These are phyloP conservation scores for Sinapis alba DNA, from an alignment of 441 rosid species.

Conservation along the genomic window DNA sequence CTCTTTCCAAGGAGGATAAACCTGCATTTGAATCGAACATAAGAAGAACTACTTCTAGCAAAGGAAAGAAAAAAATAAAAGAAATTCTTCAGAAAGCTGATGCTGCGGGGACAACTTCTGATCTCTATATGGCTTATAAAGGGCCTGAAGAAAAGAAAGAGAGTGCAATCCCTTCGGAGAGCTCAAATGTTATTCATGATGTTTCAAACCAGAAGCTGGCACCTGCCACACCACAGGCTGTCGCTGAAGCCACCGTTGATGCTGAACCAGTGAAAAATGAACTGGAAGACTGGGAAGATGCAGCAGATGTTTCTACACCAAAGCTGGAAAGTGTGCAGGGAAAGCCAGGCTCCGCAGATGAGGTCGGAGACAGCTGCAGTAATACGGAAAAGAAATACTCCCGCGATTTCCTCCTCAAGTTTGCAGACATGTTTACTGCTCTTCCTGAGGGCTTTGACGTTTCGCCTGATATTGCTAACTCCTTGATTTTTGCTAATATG, in stretches of 20 bases:
- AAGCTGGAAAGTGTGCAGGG: slow-evolving; percentile 54
- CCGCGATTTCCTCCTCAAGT: slow-evolving; percentile 89
- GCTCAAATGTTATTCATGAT: neutral
- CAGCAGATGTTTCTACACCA: slow-evolving; percentile 86
- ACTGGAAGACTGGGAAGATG: slow-evolving; percentile 99
- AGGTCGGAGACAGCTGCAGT: slow-evolving; percentile 44
- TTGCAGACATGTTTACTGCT: slow-evolving; percentile 65
- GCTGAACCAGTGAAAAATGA: slow-evolving; percentile 58
- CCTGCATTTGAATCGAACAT: slow-evolving; percentile 46
- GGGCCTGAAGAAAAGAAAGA: slow-evolving; percentile 90
- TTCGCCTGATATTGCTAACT: slow-evolving; percentile 56
- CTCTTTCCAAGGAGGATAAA: slow-evolving; percentile 67
- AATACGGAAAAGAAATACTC: slow-evolving; percentile 75
- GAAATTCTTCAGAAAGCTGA: slow-evolving; percentile 89
- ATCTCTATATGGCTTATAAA: slow-evolving; percentile 84
- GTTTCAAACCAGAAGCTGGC: slow-evolving; percentile 33
- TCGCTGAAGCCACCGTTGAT: slow-evolving; percentile 43
- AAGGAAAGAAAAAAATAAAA: slow-evolving; percentile 59
- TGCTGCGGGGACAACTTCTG: slow-evolving; percentile 86
- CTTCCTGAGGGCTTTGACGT: slow-evolving; percentile 74
- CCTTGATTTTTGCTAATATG: slow-evolving; percentile 43
- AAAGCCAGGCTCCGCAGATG: slow-evolving; percentile 39
- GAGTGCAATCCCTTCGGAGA: slow-evolving; percentile 30
- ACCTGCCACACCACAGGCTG: slow-evolving; percentile 40
- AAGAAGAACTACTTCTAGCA: slow-evolving; percentile 49